Evolutionary conservation across 2,329 filamentous ascomycete species (phyloP), one percentile per base, ranked within the genome.

Genomic region (Arthroderma sp.): DNA sequence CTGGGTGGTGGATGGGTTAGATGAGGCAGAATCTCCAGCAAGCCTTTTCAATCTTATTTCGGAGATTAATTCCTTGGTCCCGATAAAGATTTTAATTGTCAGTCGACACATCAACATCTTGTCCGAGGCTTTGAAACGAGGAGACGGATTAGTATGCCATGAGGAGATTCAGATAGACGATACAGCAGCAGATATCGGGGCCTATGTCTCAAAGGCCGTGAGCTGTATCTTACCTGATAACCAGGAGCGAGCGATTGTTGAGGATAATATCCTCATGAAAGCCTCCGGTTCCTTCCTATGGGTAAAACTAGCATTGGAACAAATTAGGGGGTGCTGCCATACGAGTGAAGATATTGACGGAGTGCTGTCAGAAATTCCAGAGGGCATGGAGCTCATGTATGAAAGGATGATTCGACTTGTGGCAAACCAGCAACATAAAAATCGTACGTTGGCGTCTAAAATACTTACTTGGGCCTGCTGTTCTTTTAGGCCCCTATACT

Each of bases 251-350:
- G 33, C 22, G 29, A 11, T n/a, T 30, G 38, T 65, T 6, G 52
- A 52, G 1, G 49, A 58, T 32, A 57, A 50, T 42, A 59, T 67
- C 6, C 41, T 66, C 11, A 45, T 54, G 9, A 65, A 62, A 42
- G 60, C 64, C 7, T 53, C 53, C 2, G 61, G 60, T 3, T 64
- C 55, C n/a, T 65, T 67, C 45, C 49, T 66, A 10, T 67, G 62
- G 63, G 58, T 55, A 7, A 53, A 40, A 41, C 44, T 57, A 5
- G 53, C 47, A 4, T 11, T 55, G 4, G 46, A 51, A 29, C 42
- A 50, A 29, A 31, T 55, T 8, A 43, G 30, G 8, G 36, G 47
- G 6, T 41, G 40, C 6, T 53, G 52, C 29, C 45, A 52, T 32
- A 52, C 47, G 10, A 48, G 52, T 36, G 32, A 32, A 2, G 52